Evolutionary conservation across 768 basidiomycete species (phyloP).

Genomic region (Termitomyces sp.): DNA sequence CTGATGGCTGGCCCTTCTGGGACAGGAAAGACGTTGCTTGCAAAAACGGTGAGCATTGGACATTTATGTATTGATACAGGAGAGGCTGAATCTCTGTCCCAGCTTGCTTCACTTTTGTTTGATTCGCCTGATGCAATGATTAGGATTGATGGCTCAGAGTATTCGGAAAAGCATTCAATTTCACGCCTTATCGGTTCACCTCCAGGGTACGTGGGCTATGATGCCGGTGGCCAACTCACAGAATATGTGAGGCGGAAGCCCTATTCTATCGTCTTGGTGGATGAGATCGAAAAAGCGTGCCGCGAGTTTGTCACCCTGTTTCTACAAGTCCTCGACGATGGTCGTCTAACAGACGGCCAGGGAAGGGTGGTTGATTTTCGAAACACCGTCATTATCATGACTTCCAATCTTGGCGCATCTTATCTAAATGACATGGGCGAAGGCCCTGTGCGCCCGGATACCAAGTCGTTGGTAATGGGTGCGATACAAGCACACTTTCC

Average conservation of each 20-base stretch:
- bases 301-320: constrained; percentile 52
- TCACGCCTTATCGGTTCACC: constrained; percentile 54
- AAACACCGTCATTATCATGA: constrained; percentile 93
- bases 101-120: constrained; percentile 88
- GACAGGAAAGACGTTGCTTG: constrained; percentile 85
- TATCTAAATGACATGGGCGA: constrained; percentile 73
- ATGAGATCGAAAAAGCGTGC: constrained; percentile 90
- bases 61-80: background rate
- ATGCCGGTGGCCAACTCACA: constrained; percentile 85
- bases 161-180: constrained; percentile 69
- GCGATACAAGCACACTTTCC: constrained; percentile 84
- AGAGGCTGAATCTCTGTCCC: constrained; percentile 7
- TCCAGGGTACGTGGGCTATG: constrained; percentile 90
- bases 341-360: constrained; percentile 87
- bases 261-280: constrained; percentile 80
- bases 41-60: constrained; percentile 67
- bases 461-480: constrained; percentile 65
- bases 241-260: constrained; percentile 92
- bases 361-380: constrained; percentile 86
- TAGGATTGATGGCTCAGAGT: constrained; percentile 89
- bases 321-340: constrained; percentile 86
- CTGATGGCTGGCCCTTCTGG: constrained; percentile 90
- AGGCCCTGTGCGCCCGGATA: constrained; percentile 59
- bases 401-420: constrained; percentile 82
- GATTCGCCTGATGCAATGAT: constrained; percentile 91